Percentiles rank a stretch among this genome's conserved stretches.
phyloP scores from a whole-genome alignment of 1,139 yeast genomes.

The Debaryomyces nepalensis region DNA sequence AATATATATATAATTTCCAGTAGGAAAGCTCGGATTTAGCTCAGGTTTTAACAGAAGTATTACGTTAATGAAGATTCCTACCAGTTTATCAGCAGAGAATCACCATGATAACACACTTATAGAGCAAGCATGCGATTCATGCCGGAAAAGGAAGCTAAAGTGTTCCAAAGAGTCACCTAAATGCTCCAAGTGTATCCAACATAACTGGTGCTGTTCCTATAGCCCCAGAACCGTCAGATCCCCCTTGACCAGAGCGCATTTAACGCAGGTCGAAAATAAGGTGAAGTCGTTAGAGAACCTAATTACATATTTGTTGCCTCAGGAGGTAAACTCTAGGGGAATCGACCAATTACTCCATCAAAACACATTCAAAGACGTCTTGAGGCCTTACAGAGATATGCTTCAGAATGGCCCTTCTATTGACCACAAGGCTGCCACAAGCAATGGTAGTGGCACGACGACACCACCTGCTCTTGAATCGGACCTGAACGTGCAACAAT shows the following conservation, averaged over 20 bases:
- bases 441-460: constrained; percentile 11
- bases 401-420: constrained; percentile 12
- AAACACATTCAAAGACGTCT: constrained; percentile 27
- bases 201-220: constrained; percentile 75
- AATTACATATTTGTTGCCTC: constrained; percentile 45
- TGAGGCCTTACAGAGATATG: constrained; percentile 25
- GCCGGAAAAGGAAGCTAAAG: constrained; percentile 59
- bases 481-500: neutral
- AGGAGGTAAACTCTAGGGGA: constrained; percentile 18
- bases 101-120: constrained; percentile 25
- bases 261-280: constrained; percentile 74
- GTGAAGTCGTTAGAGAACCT: constrained; percentile 60
- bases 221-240: constrained; percentile 79
- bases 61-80: constrained; percentile 13
- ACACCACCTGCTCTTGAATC: constrained; percentile 1
- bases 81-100: constrained; percentile 9
- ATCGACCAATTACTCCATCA: constrained; percentile 31
- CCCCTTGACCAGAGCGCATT: constrained; percentile 80
- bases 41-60: constrained; percentile 1
- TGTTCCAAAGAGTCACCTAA: constrained; percentile 72
- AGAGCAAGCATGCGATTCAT: constrained; percentile 62
- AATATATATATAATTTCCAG: constrained; percentile 1
- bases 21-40: neutral
- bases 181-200: constrained; percentile 75
- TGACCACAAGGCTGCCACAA: too few species aligned